Conservation (phyloP, 805 yeast species). For the Priceomyces carsonii region DNA sequence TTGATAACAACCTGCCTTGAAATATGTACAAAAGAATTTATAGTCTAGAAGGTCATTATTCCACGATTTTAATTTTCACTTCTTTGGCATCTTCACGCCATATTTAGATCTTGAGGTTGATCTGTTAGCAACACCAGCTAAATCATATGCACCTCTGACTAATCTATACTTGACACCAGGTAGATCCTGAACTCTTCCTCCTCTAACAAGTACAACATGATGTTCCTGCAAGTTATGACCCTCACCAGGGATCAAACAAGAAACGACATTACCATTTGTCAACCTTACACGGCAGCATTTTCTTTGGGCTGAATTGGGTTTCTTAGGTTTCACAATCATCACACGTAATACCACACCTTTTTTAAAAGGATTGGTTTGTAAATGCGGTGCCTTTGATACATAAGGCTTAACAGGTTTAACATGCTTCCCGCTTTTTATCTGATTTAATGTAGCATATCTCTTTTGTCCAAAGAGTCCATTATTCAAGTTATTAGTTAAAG, state of each 20-base stretch:
- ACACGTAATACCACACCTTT: constrained; percentile 94
- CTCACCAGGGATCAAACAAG: constrained; percentile 97
- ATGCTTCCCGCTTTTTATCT: constrained; percentile 65
- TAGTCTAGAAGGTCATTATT: too few species aligned
- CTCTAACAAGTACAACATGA: constrained; percentile 91
- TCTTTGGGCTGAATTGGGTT: constrained; percentile 97
- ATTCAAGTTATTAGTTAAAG: constrained; percentile 11
- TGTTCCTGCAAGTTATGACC: constrained; percentile 99
- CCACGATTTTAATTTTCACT: too few species aligned
- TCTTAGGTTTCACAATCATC: constrained; percentile 94
- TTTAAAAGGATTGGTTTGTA: constrained; percentile 78
- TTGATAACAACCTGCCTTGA: too few species aligned
- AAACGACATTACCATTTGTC: constrained; percentile 82
- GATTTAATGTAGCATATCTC: constrained; percentile 73
- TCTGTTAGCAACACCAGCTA: constrained; percentile 94
- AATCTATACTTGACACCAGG: constrained; percentile 97
- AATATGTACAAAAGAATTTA: constrained; percentile 5
- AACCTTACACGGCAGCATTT: constrained; percentile 94
- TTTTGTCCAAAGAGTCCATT: constrained; percentile 30
- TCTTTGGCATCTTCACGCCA: constrained; percentile 83
- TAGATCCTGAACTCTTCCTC: constrained; percentile 97
- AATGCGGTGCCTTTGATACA: constrained; percentile 71
- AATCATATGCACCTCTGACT: constrained; percentile 90
- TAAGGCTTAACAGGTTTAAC: constrained; percentile 51
- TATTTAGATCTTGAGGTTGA: constrained; percentile 87